Evolutionary conservation across 129 eudicot species (phyloP).

Genomic region (Artemisia argyi): DNA sequence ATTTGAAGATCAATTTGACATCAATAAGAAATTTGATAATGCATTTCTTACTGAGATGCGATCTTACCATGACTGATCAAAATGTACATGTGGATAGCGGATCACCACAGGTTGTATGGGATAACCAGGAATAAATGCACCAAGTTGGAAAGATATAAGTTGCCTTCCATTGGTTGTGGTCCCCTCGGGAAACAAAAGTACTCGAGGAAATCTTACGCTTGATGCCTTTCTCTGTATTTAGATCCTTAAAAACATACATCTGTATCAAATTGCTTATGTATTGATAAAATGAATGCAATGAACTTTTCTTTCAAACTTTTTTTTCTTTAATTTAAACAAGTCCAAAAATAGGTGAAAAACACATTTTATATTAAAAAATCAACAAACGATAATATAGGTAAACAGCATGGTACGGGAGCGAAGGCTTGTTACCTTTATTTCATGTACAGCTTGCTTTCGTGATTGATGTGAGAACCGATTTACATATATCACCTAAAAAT

Average conservation of each 20-base stretch:
- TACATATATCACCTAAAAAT: constrained; percentile 84
- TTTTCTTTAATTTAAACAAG: not conserved
- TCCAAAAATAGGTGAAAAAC: not conserved
- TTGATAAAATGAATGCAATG: constrained; percentile 34
- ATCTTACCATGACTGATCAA: constrained; percentile 93
- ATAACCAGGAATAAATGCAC: constrained; percentile 93
- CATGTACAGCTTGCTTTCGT: constrained; percentile 79
- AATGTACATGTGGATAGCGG: constrained; percentile 93
- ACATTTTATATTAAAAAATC: constrained; percentile 6
- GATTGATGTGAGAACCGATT: constrained; percentile 81
- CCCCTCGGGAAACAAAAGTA: constrained; percentile 99
- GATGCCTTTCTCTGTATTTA: constrained; percentile 98
- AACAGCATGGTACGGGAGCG: constrained; percentile 2
- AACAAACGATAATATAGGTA: not conserved
- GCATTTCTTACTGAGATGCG: not conserved
- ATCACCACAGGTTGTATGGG: constrained; percentile 92
- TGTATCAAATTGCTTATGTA: constrained; percentile 90
- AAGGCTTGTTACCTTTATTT: constrained; percentile 85
- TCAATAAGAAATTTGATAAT: not conserved
- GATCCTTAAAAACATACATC: constrained; percentile 80
- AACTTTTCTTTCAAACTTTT: not conserved
- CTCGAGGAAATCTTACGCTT: constrained; percentile 65
- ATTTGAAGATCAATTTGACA: constrained; percentile 3
- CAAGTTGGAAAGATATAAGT: constrained; percentile 87
- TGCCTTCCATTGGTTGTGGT: constrained; percentile 90